These are phyloP conservation scores for Quercus phellos DNA, from an alignment of 331 rosid species.

Conservation along the genomic window DNA sequence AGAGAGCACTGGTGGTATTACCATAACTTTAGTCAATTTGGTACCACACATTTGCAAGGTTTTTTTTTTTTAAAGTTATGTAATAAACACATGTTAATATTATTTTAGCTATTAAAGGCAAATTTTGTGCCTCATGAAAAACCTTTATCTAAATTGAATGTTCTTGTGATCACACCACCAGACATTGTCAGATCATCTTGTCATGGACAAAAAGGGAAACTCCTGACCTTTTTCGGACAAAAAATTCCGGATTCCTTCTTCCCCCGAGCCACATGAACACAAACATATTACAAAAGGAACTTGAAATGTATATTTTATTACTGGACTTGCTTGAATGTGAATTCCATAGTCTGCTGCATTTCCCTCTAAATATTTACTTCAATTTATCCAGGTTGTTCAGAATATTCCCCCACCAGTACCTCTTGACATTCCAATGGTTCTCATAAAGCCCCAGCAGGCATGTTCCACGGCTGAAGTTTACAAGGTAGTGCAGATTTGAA, in stretches of 20 bases:
- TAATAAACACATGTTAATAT: not conserved
- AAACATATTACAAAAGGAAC: not conserved
- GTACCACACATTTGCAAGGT: not conserved
- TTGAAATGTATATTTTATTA: not conserved
- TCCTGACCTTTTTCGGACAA: not conserved
- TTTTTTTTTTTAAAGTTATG: too few relatives aligned
- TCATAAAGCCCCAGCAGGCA: slow-evolving; percentile 85
- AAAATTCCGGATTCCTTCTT: not conserved
- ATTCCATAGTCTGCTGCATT: slow-evolving; percentile 12
- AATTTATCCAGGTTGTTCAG: slow-evolving; percentile 60
- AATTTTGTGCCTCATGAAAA: not conserved
- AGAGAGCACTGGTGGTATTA: not conserved
- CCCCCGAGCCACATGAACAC: not conserved
- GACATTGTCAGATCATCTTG: slow-evolving; percentile 1
- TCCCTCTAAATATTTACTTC: slow-evolving; percentile 19
- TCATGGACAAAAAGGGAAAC: not conserved
- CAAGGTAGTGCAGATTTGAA: slow-evolving; percentile 52
- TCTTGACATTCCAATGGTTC: slow-evolving; percentile 82
- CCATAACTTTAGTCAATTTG: not conserved
- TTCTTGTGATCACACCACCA: not conserved
- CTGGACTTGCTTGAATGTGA: slow-evolving; percentile 9
- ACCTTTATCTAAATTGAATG: not conserved
- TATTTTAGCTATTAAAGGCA: not conserved
- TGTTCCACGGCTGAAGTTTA: slow-evolving; percentile 94
- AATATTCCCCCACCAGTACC: slow-evolving; percentile 63